These are phyloP conservation scores for Straminergon stramineum DNA, from an alignment of 225 moss, liverwort and hornwort species.

Conservation along the genomic window DNA sequence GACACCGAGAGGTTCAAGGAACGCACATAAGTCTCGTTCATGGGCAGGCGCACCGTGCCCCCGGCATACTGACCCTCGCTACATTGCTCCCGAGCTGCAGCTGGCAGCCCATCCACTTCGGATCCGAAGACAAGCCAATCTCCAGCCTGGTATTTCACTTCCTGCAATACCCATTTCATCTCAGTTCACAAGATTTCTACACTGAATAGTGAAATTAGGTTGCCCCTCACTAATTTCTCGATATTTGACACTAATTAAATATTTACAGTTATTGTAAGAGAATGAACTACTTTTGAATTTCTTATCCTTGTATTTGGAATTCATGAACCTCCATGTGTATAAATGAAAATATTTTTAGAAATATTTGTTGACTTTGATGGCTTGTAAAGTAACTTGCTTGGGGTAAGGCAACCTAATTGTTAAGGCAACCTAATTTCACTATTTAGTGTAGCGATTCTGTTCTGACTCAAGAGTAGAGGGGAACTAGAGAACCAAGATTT, in stretches of 20 bases:
- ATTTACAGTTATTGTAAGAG: too few relatives aligned
- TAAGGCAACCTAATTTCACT: too few relatives aligned
- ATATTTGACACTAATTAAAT: too few relatives aligned
- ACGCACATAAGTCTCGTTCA: slow-evolving; percentile 57
- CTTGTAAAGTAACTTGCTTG: too few relatives aligned
- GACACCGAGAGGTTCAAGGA: slow-evolving; percentile 55
- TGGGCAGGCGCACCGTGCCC: slow-evolving; percentile 53
- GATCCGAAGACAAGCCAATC: background rate
- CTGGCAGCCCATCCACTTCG: background rate
- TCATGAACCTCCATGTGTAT: too few relatives aligned
- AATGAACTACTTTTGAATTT: too few relatives aligned
- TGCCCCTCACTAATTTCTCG: too few relatives aligned
- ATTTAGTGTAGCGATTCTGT: background rate
- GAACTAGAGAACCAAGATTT: background rate
- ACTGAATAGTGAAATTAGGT: too few relatives aligned
- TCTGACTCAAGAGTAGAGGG: background rate
- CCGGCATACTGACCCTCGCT: slow-evolving; percentile 17
- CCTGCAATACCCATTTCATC: background rate
- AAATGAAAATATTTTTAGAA: too few relatives aligned
- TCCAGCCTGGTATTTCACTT: background rate
- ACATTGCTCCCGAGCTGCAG: background rate
- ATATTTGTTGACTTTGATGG: too few relatives aligned
- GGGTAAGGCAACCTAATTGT: too few relatives aligned
- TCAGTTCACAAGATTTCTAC: background rate
- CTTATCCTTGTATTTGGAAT: too few relatives aligned